Conservation (phyloP, 78 protist species). For the Blattamonas nauphoetae region DNA sequence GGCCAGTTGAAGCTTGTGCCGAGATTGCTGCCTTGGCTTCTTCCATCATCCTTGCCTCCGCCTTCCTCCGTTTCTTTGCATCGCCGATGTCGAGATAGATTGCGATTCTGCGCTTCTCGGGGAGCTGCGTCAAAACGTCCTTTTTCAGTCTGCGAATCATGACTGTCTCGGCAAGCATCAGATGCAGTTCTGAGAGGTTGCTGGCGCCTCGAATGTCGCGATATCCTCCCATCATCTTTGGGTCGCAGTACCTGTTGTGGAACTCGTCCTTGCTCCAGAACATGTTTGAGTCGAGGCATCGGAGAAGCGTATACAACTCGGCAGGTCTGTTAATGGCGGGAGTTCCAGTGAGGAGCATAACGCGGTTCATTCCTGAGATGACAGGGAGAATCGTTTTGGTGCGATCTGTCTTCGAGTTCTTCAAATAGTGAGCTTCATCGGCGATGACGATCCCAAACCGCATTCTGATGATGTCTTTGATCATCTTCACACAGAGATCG, state of each 20-base stretch:
- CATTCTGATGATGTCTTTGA: background rate
- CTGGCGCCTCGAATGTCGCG: constrained; percentile 46
- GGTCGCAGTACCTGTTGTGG: constrained; percentile 45
- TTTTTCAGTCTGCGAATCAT: constrained; percentile 70
- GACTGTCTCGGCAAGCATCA: constrained; percentile 22
- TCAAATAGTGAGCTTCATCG: constrained; percentile 29
- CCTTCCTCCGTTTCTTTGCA: background rate
- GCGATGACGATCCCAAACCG: constrained; percentile 6
- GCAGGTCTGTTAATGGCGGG: constrained; percentile 70
- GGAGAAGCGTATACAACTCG: constrained; percentile 70
- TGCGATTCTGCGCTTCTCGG: constrained; percentile 44
- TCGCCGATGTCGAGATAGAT: constrained; percentile 12
- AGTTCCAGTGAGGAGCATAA: constrained; percentile 68
- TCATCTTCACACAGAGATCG: background rate
- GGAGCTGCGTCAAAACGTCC: constrained; percentile 59
- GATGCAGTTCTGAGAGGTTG: constrained; percentile 60
- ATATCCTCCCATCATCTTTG: constrained; percentile 8
- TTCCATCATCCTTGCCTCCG: background rate
- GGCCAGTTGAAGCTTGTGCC: background rate
- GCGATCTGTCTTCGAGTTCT: constrained; percentile 38
- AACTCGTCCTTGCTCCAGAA: constrained; percentile 13
- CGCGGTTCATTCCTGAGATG: background rate
- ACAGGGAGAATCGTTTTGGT: constrained; percentile 41
- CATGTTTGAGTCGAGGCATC: constrained; percentile 23
- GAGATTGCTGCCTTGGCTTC: background rate